Base-by-base conservation (phyloP, 78 protist species). In the Bigelowiella natans region DNA sequence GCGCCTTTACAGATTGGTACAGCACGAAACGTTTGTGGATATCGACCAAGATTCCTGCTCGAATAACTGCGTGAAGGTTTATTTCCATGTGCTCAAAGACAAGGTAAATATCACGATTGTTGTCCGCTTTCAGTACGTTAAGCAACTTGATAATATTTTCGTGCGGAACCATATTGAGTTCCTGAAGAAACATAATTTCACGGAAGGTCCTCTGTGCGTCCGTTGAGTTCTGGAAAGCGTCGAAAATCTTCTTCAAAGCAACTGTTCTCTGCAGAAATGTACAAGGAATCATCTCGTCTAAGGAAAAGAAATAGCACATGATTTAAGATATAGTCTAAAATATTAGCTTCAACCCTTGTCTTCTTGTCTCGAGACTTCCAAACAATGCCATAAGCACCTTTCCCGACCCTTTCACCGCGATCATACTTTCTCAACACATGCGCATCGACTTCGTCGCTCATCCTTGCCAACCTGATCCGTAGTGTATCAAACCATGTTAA, bases 131-230 rank as follows among this genome's bases (percentile, higher is more conserved):
- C 31, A 94, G 83, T 18, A 96, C 98, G 64, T 97, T 96, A 84
- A 90, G 83, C 51, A 97, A 94, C 85, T 86, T 88, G 40, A 97
- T 94, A 83, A 97, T 95, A 92, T 97, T 96, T 88, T 96, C 97
- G 90, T 97, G 98, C 82, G 91, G 95, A 39, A 89, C 85, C 83
- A 95, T 39, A 86, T 96, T 30, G 11, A 40, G 88, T 29, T 31
- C 90, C 82, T 96, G 98, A 29, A 98, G 93, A 89, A 96, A 98
- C 97, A 97, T 95, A 73, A 98, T 95, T 83, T 97, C 99, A 34
- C 99, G 94, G 94, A 95, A 97, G 1, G 99, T 97, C n/a, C 99
- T 94, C 92, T 98, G 99, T 3, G 99, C 98, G 83, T 98, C 99
- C 0, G 99, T 97, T 1, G 97, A 96, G 92, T 98, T 98, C 63